These are phyloP conservation scores for Saccharata proteae DNA, from an alignment of 2,329 filamentous ascomycete species.

Conservation along the genomic window DNA sequence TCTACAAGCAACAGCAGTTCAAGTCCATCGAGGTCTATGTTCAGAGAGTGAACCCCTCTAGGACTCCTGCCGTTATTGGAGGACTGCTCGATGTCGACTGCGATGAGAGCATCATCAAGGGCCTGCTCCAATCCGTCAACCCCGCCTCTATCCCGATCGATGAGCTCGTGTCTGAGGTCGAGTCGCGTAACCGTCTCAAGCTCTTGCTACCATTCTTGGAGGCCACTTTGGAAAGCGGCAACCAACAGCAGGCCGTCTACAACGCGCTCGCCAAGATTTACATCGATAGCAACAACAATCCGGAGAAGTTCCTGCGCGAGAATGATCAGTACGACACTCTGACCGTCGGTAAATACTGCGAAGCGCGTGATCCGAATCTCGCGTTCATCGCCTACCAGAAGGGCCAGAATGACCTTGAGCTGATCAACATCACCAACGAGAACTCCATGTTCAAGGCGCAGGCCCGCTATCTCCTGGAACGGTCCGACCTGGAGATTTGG, in stretches of 20 bases:
- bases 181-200: constrained; percentile 90
- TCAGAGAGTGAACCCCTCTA: constrained; percentile 83
- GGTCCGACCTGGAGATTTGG: constrained; percentile 86
- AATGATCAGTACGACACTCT: constrained; percentile 95
- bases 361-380: constrained; percentile 94
- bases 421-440: constrained; percentile 97
- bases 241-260: constrained; percentile 92
- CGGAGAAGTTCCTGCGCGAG: constrained; percentile 92
- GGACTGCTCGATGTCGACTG: constrained; percentile 94
- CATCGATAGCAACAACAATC: constrained; percentile 97
- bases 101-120: constrained; percentile 92
- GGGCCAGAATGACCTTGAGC: constrained; percentile 91
- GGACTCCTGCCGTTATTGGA: constrained; percentile 86
- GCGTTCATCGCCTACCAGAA: constrained; percentile 93
- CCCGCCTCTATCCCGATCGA: constrained; percentile 82
- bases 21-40: constrained; percentile 98
- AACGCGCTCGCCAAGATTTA: constrained; percentile 99
- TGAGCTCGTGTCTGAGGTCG: constrained; percentile 87
- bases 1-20: constrained; percentile 99
- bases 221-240: constrained; percentile 74
- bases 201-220: constrained; percentile 92
- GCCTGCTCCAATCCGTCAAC: constrained; percentile 72
- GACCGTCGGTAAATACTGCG: constrained; percentile 91
- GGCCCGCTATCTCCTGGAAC: constrained; percentile 84
- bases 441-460: constrained; percentile 99